These are phyloP conservation scores for Gentiana dahurica DNA, from an alignment of 257 asterid species.

Conservation along the genomic window DNA sequence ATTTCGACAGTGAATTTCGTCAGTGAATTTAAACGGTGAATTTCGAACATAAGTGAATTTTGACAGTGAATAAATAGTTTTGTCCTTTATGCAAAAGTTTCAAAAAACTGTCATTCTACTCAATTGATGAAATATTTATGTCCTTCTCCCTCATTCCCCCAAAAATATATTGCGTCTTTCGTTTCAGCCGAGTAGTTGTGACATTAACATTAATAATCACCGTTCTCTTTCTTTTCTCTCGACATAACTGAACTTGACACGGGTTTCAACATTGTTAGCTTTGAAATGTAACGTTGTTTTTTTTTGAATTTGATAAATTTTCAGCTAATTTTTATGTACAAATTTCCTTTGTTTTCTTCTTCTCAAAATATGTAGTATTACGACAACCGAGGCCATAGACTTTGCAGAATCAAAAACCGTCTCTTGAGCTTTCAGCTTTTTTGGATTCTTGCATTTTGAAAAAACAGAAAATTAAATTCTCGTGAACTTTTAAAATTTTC, in stretches of 20 bases:
- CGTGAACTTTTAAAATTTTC: conserved; percentile 29
- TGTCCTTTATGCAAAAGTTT: no score
- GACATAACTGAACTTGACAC: not conserved
- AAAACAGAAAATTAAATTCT: conserved; percentile 11
- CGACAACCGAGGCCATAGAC: not conserved
- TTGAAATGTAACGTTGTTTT: no score
- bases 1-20: no score
- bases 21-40: no score
- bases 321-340: conserved; percentile 5
- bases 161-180: not conserved
- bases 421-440: conserved; percentile 27
- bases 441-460: conserved; percentile 18
- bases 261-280: no score
- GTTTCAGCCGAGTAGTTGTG: conserved; percentile 28
- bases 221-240: not conserved
- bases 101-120: no score
- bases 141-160: no score
- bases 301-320: no score
- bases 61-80: no score
- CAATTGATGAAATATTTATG: no score
- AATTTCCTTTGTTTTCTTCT: conserved; percentile 3
- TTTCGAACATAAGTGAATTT: no score
- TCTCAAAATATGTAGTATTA: not conserved
- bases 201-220: conserved; percentile 15
- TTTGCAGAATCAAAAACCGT: conserved; percentile 5